These are phyloP conservation scores for Macrophomina phaseolina DNA, from an alignment of 2,329 filamentous ascomycete species.

Conservation along the genomic window DNA sequence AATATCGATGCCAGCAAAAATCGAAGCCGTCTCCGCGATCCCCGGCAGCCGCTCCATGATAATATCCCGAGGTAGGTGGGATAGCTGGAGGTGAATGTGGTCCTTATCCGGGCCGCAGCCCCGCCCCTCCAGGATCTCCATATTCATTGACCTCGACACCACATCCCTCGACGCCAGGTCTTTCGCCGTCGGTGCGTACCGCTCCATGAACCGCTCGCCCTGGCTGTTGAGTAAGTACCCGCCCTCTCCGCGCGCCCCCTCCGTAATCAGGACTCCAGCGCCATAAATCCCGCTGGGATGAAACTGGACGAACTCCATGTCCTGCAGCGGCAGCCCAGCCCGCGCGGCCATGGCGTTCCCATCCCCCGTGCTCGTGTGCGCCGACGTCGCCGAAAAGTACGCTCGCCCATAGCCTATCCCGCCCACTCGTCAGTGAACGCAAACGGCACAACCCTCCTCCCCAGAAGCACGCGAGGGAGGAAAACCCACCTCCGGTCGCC, in stretches of 20 bases:
- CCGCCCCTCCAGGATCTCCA: constrained; percentile 55
- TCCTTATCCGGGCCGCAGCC: constrained; percentile 55
- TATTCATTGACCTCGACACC: constrained; percentile 55
- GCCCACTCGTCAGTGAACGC: neutral
- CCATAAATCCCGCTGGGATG: constrained; percentile 59
- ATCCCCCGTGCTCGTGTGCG: constrained; percentile 57
- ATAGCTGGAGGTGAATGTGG: constrained; percentile 56
- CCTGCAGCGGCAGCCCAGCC: constrained; percentile 56
- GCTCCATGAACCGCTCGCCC: constrained; percentile 58
- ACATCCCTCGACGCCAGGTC: constrained; percentile 57
- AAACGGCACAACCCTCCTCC: too few species aligned
- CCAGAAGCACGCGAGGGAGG: neutral
- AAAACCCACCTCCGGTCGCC: constrained; percentile 50
- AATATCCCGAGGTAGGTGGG: constrained; percentile 54
- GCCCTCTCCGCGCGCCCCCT: constrained; percentile 57
- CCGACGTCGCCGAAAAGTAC: constrained; percentile 57
- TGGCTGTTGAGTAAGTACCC: constrained; percentile 56
- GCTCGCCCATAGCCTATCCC: constrained; percentile 53
- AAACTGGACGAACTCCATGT: constrained; percentile 60
- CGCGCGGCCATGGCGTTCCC: constrained; percentile 57
- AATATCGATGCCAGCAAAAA: constrained; percentile 58
- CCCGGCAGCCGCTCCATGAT: constrained; percentile 56
- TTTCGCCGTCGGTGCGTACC: constrained; percentile 58
- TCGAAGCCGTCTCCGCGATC: constrained; percentile 57
- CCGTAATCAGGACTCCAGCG: constrained; percentile 57